Evolutionary conservation across 768 basidiomycete genomes (phyloP).

Genomic region (Panus rudis): DNA sequence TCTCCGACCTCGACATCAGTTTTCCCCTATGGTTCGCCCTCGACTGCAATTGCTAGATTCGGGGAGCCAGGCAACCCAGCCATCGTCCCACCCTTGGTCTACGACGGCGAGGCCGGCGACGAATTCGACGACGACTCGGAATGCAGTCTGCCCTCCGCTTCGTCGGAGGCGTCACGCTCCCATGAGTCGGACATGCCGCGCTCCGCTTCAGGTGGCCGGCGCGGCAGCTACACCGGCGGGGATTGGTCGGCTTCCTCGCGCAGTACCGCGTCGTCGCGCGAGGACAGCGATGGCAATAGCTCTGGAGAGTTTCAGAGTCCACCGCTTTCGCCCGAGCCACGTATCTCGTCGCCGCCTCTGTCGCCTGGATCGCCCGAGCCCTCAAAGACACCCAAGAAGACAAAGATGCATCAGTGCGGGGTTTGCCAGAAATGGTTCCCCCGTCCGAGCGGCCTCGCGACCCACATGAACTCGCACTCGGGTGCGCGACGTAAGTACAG

Average conservation of each 20-base stretch:
- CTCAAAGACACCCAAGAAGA: constrained; percentile 26
- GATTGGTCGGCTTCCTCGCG: constrained; percentile 8
- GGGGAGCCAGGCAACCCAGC: constrained; percentile 23
- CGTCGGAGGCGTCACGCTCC: constrained; percentile 18
- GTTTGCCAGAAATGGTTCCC: constrained; percentile 41
- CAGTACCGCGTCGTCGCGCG: background rate
- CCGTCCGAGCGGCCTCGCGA: constrained; percentile 43
- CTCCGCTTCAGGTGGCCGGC: constrained; percentile 7
- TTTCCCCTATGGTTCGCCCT: constrained; percentile 14
- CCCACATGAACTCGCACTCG: constrained; percentile 48
- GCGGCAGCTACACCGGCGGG: background rate
- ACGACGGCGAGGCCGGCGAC: constrained; percentile 17
- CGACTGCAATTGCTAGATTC: constrained; percentile 14
- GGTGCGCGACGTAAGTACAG: constrained; percentile 41
- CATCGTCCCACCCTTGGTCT: constrained; percentile 21
- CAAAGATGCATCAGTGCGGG: constrained; percentile 44
- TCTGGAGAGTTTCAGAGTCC: constrained; percentile 8
- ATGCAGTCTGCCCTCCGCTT: constrained; percentile 21
- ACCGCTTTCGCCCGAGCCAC: constrained; percentile 9
- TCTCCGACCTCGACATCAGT: constrained; percentile 13
- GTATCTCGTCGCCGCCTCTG: constrained; percentile 9
- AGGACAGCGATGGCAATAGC: background rate
- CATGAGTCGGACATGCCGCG: constrained; percentile 11
- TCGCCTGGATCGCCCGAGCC: constrained; percentile 4
- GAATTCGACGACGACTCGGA: constrained; percentile 25